A percentile compares a stretch with the other conserved stretches of the same genome.
phyloP scores from a whole-genome alignment of 176 grass and related monocot species.

The Oryza glaberrima region DNA sequence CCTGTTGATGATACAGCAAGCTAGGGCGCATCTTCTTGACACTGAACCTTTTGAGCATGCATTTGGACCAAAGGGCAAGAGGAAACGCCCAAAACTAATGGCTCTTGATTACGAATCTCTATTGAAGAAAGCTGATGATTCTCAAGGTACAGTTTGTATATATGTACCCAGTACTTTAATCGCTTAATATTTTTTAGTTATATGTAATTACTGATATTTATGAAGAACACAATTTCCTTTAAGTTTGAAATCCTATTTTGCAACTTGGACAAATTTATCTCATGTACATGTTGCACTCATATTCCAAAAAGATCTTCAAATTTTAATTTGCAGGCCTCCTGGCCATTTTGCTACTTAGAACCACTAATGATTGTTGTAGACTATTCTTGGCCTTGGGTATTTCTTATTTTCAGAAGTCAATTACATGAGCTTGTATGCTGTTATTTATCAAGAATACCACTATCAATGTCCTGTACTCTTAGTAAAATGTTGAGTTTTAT shows the following conservation, averaged over 20 bases:
- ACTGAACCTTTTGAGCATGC: conserved; percentile 81
- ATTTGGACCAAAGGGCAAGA: conserved; percentile 92
- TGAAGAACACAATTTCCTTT: background rate
- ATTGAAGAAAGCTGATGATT: conserved; percentile 68
- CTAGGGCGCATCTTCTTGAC: conserved; percentile 90
- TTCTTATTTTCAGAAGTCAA: background rate
- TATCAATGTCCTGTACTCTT: background rate
- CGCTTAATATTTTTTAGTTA: background rate
- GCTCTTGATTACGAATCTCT: conserved; percentile 80
- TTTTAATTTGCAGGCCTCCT: background rate
- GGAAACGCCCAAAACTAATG: conserved; percentile 74
- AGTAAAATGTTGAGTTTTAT: conserved; percentile 15
- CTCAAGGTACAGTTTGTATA: conserved; percentile 64
- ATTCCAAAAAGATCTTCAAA: background rate
- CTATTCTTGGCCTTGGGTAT: background rate
- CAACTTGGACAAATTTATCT: background rate
- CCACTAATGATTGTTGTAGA: background rate
- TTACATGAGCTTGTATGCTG: background rate
- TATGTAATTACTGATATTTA: background rate
- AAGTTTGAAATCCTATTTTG: conserved; percentile 11
- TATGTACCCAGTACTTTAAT: background rate
- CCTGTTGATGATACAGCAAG: conserved; percentile 67
- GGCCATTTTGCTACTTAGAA: background rate
- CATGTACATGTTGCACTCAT: background rate
- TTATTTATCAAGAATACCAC: background rate